A percentile compares a stretch with the other conserved stretches of the same genome.
Conservation (phyloP, 2,329 filamentous ascomycete species). For the Arthrobotrys entomopaga region DNA sequence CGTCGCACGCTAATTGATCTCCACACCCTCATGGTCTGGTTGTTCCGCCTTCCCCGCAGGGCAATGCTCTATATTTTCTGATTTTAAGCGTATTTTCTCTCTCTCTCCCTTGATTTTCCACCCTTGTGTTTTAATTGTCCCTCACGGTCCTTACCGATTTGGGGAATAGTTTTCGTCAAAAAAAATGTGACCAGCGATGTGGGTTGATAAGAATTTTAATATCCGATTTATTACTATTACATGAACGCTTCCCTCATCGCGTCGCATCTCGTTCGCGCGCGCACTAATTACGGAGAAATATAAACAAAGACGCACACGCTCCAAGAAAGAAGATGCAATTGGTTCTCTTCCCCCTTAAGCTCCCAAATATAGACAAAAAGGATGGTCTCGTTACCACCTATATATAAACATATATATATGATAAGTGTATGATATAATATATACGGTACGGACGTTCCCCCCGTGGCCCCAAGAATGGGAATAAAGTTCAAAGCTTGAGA, state of each 20-base stretch:
- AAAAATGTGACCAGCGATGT: not conserved
- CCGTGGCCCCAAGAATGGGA: not conserved
- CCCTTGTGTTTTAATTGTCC: not conserved
- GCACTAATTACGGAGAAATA: not conserved
- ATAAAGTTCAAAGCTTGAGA: not conserved
- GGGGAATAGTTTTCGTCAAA: not conserved
- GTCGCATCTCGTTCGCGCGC: not conserved
- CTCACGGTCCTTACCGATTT: not conserved
- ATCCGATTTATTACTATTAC: constrained; percentile 11
- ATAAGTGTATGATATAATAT: too few relatives aligned
- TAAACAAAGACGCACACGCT: not conserved
- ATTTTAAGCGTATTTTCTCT: constrained; percentile 1
- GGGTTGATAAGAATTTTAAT: constrained; percentile 3
- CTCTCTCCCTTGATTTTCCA: not conserved
- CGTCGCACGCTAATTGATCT: constrained; percentile 2
- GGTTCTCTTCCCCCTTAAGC: not conserved
- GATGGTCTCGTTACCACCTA: too few relatives aligned
- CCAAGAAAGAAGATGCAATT: not conserved
- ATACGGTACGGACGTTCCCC: not conserved
- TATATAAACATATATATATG: too few relatives aligned
- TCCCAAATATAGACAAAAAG: too few relatives aligned
- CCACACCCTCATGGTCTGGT: too few relatives aligned
- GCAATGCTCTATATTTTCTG: not conserved
- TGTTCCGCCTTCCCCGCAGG: constrained; percentile 17
- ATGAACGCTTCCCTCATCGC: not conserved